A percentile compares a stretch with the other conserved stretches of the same genome.
phyloP scores from a whole-genome alignment of 1,284 basidiomycete species.

The Puccinia triticina region DNA sequence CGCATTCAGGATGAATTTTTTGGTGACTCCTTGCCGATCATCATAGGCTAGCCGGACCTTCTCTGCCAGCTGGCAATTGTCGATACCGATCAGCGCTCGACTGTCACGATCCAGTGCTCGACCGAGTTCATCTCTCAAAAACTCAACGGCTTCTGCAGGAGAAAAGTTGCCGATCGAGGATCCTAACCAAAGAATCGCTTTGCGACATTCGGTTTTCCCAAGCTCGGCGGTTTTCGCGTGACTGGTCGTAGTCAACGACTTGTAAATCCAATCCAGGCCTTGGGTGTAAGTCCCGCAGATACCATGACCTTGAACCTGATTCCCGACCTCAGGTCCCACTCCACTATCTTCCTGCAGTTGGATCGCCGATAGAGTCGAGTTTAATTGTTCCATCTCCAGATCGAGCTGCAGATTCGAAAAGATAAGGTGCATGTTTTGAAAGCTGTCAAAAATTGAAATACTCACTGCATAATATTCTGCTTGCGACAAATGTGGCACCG shows the following conservation, averaged over 20 bases:
- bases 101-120: constrained; percentile 66
- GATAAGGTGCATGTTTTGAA: background rate
- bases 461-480: constrained; percentile 51
- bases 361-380: constrained; percentile 34
- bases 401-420: constrained; percentile 32
- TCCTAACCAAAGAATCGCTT: constrained; percentile 86
- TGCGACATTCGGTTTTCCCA: constrained; percentile 54
- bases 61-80: constrained; percentile 73
- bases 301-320: constrained; percentile 63
- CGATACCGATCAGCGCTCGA: constrained; percentile 73
- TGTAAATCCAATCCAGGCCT: constrained; percentile 66
- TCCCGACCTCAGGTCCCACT: constrained; percentile 44
- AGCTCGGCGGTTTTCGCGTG: background rate
- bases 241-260: constrained; percentile 56
- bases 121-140: constrained; percentile 74
- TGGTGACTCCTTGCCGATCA: constrained; percentile 69
- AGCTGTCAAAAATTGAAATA: background rate
- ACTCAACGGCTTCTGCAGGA: constrained; percentile 72
- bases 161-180: constrained; percentile 90
- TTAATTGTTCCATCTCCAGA: constrained; percentile 41
- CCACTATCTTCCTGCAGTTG: constrained; percentile 42
- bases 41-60: constrained; percentile 70
- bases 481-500: constrained; percentile 6
- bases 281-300: constrained; percentile 88
- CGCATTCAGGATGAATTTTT: constrained; percentile 87